Base-by-base conservation (phyloP, 2,329 filamentous ascomycete species). In the Uncinocarpus reesii region DNA sequence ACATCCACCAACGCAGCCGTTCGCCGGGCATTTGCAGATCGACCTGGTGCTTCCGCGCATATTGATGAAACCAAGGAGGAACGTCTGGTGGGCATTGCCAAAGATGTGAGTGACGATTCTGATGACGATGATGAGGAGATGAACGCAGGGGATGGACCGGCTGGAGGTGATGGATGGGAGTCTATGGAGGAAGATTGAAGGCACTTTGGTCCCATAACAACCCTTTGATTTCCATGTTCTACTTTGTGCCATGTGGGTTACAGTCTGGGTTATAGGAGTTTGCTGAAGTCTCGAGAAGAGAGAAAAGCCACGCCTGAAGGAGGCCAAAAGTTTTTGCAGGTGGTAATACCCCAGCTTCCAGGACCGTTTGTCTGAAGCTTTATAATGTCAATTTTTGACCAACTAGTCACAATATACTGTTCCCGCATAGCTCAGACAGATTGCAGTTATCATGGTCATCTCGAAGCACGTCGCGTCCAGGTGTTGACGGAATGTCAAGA, bases 1-100 rank as follows among this genome's bases (percentile, higher is more conserved):
- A 95, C 92, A 18, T 83, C 86, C 65, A 98, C 92, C 49, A 98
- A 98, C 64, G 79, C 79, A 11, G 83, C 84, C 21, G 87, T 98
- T 26, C 79, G 92, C 50, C 78, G 83, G 54, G 82, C 84, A 1
- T 98, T 98, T 70, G 87, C 84, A 29, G 79, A 72, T 59, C 81
- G 79, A 50, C 75, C 90, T 49, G 75, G 78, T 29, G 69, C 73
- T 53, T 68, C 73, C 4, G 43, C 40, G 20, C 36, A 29, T 16
- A 34, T 41, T 5, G 78, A 78, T 42, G 79, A 74, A 13, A 77
- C 80, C 40, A 79, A 81, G 20, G 71, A 76, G 62, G 90, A 98
- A 67, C 78, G 86, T 49, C 71, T 92, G 41, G 79, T 96, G 4
- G 84, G 83, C 1, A 74, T 94, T 41, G 77, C 81, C 38, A 69